Evolutionary conservation across 2,329 filamentous ascomycete genomes (phyloP), one percentile per base, ranked within the genome.

Genomic region (Chrysosporium queenslandicum): DNA sequence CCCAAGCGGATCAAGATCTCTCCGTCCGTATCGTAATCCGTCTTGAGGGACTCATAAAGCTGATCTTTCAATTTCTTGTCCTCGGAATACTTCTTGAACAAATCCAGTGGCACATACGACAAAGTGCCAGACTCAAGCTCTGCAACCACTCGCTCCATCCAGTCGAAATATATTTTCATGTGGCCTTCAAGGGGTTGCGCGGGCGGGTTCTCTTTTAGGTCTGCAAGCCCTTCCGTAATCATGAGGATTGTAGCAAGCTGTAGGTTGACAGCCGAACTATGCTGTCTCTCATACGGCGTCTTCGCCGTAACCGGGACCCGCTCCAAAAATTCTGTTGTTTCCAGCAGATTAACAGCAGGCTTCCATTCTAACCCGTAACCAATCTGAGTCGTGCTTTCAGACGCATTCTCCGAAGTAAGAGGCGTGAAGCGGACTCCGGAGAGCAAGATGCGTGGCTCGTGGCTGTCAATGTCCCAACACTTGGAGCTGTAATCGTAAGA

Each of bases 1-100:
- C 66, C 66, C 55, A 67, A 61, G n/a, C 65, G 62, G 12, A 62
- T 54, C 2, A 61, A 56, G 20, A 69, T 59, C 12, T 61, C 60
- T 3, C 66, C 66, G 36, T 68, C 61, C 2, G 58, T 59, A 46
- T 59, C 14, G 27, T 42, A 50, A 8, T 50, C 39, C 20, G 27
- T 43, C 29, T 36, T 30, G 2, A 50, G 37, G n/a, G 48, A 50
- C 2, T 55, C 20, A 21, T 58, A 63, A 14, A 68, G 58, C 2
- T 56, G 30, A 27, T 60, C 23, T 46, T 63, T 67, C 2, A 64
- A 25, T 9, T 51, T 32, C 3, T 46, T 12, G 36, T 66, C 52
- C 2, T 56, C 37, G 4, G 52, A 46, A 39, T 58, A 55, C 6
- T 53, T 56, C 21, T 59, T 36, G 53, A 60, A 67, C 29, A 60